Evolutionary conservation across 352 stramenopile species (phyloP), one percentile per base, ranked within the genome.

Genomic region (Globisporangium rhizosaccharum): DNA sequence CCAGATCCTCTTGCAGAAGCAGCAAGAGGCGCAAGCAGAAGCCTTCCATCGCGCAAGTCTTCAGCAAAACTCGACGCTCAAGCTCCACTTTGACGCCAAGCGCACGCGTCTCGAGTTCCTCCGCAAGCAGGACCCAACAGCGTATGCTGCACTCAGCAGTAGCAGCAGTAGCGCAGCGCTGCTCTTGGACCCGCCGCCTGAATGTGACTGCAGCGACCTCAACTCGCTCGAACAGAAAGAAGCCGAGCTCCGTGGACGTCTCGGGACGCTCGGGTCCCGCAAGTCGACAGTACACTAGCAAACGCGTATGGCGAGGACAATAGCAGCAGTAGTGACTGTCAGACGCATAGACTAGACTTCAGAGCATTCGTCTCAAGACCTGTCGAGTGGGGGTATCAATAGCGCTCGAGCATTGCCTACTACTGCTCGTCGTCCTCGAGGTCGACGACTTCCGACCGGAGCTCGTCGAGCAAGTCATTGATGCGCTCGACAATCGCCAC

Each of bases 401-500:
- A 7, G 41, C 41, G 41, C 10, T 47, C 10, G 41, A 12, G n/a
- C 10, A 12, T 49, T 49, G n/a, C 3, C 44, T 28, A 12, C 6
- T 49, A 12, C 2, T 26, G n/a, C 18, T 57, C n/a, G 2, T 72
- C 65, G 18, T 71, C 66, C 0, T 76, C 53, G 17, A 87, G 61
- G 48, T 88, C 79, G n/a, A 68, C 66, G n/a, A 69, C 59, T 58
- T 94, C 79, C 39, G 73, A 69, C 3, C 65, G 65, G 23, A 92
- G 58, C 47, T 91, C 82, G 39, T 91, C 82, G 26, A 94, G 60
- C 49, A 90, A 63, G 30, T 93, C 85, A 57, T 94, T 94, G 62
- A 93, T 92, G 37, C 70, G 61, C 39, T 73, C 65, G n/a, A 94
- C 68, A 49, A 87, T 88, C 3, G 66, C 66, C 9, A 71, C 82